A percentile compares a stretch with the other conserved stretches of the same genome.
Evolutionary conservation across 352 stramenopile species (phyloP).

Genomic region (Phytophthora europaea): DNA sequence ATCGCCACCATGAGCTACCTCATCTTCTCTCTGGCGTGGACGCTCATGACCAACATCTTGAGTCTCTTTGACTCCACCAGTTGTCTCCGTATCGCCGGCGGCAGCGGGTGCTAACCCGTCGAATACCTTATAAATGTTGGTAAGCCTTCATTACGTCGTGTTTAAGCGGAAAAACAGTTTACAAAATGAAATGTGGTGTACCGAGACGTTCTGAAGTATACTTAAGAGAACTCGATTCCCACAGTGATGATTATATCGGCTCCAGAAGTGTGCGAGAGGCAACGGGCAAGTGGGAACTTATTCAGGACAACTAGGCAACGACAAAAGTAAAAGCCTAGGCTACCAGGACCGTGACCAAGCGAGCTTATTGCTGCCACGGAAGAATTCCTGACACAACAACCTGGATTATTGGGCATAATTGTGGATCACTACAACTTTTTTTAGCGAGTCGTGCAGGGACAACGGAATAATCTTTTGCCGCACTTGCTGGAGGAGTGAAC

Average conservation of each 20-base stretch:
- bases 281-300: not conserved
- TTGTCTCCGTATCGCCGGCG: slow-evolving; percentile 53
- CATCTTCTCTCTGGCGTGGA: slow-evolving; percentile 49
- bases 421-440: not conserved
- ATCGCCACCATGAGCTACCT: slow-evolving; percentile 36
- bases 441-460: not conserved
- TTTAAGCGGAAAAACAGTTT: too few relatives aligned
- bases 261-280: not conserved
- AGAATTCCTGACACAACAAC: slow-evolving; percentile 36
- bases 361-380: slow-evolving; percentile 26
- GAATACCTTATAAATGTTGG: not conserved
- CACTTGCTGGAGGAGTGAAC: not conserved
- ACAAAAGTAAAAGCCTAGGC: slow-evolving; percentile 19
- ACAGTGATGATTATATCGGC: not conserved
- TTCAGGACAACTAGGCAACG: slow-evolving; percentile 8
- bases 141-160: too few relatives aligned
- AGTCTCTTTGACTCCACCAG: slow-evolving; percentile 52
- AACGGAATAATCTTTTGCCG: slow-evolving; percentile 4
- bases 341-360: slow-evolving; percentile 20
- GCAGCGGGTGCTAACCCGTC: slow-evolving; percentile 35
- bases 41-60: slow-evolving; percentile 63
- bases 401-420: slow-evolving; percentile 31
- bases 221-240: not conserved
- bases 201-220: not conserved
- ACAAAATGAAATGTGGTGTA: not conserved